Evolutionary conservation across 768 basidiomycete species (phyloP), one percentile per base, ranked within the genome.

Genomic region (Leccinum subgranulosum): DNA sequence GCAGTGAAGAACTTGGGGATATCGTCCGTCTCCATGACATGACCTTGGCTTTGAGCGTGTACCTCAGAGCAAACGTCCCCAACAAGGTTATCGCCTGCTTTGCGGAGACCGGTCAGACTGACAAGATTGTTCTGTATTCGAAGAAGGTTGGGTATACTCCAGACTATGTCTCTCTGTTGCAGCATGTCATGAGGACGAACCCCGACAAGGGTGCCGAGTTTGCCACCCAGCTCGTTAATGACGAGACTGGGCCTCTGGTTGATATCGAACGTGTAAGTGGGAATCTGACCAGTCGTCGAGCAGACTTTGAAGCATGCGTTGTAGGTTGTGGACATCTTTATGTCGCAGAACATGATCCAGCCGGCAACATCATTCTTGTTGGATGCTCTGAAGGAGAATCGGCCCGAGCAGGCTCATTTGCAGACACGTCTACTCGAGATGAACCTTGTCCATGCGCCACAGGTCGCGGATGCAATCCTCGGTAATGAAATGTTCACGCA

Each of bases 71-170:
- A 54, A 98, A 96, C 67, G 87, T 98, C 6, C 97, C 97, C 49
- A 97, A 94, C 81, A 99, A 98, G 78, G 96, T 98, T 69, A 87
- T 98, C 57, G 97, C 97, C 4, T 98, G 95, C 80, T 99, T 99
- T 71, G 97, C 96, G 6, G 97, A 99, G 77, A 94, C 94, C 0
- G 97, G 96, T 17, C 97, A 99, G 74, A 97, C 86, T 36, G 95
- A 98, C 75, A 99, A 99, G 81, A 99, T 99, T 59, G 83, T 98
- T 17, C 76, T 98, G 3, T 99, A 99, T 73, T 88, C 94, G 4
- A 98, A 98, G 84, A 97, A 98, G 71, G 96, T 98, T 57, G 88
- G 86, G 28, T 94, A 97, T 70, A 84, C 78, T 19, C 97, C 97
- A 7, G 97, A 98, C 68, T 99, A 93, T 75, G 87, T 91, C 39